Base-by-base conservation (phyloP, 2,329 filamentous ascomycete species). In the Zymoseptoria brevis region DNA sequence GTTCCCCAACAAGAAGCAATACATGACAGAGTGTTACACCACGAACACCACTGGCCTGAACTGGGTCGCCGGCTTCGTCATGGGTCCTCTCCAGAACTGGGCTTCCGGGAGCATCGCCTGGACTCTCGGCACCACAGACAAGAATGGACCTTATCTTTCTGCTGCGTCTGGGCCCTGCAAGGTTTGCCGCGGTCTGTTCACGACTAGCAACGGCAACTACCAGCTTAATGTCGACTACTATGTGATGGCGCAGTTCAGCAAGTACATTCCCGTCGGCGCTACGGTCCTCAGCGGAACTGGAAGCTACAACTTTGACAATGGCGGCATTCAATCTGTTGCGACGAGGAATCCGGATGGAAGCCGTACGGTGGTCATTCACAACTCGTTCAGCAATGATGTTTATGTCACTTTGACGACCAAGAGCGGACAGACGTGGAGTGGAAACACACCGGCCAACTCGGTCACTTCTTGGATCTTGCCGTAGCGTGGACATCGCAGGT, bases 11-110 rank as follows among this genome's bases (percentile, higher is more conserved):
- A 53, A 53, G 22, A 53, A 53, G 13, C 64, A 66, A 54, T 63
- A 64, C 59, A 66, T 66, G 64, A 60, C 58, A 8, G 64, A 66
- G 58, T 66, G 64, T 54, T 66, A 59, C 60, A 66, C 64, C 0
- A 60, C 64, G n/a, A 19, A 57, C 19, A 8, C 11, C 13, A 30
- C 24, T 29, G 22, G 50, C 7, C 64, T 62, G 62, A 60, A 60
- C 56, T 59, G 62, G 11, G 64, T 60, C 41, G 62, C 64, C 1
- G 58, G 57, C 7, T 66, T 66, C 55, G 63, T 62, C 3, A 60
- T 66, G 21, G 62, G 64, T 1, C 62, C 64, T n/a, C 51, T 64
- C 13, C 64, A 66, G 35, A 66, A 66, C 48, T 66, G 64, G 64
- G 64, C 58, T 3, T 60, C 59, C 1, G 64, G 64, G 11, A 57